A percentile compares a stretch with the other conserved stretches of the same genome.
These are phyloP conservation scores for Ramularia endophylla DNA, from an alignment of 2,329 filamentous ascomycete genomes.

Conservation along the genomic window DNA sequence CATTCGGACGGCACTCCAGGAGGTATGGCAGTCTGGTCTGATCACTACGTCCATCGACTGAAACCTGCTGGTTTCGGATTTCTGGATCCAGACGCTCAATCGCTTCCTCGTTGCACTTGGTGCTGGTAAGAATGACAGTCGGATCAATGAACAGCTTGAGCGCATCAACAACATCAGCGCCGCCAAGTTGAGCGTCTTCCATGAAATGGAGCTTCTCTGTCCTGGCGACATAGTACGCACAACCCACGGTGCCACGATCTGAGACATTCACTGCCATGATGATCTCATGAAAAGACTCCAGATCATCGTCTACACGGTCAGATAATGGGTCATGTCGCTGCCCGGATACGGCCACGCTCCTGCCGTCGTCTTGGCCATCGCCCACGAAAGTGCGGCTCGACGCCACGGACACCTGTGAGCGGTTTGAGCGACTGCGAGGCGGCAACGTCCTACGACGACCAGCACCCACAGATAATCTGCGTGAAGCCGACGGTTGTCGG, in stretches of 20 bases:
- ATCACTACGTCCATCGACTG: slow-evolving; percentile 31
- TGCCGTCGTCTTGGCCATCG: slow-evolving; percentile 2
- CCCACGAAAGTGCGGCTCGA: slow-evolving; percentile 14
- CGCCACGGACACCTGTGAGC: slow-evolving; percentile 9
- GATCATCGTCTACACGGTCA: slow-evolving; percentile 12
- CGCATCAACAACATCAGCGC: slow-evolving; percentile 55
- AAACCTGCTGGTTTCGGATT: slow-evolving; percentile 22
- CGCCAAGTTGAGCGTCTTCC: slow-evolving; percentile 66
- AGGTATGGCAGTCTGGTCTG: slow-evolving; percentile 52
- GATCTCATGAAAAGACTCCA: slow-evolving; percentile 58
- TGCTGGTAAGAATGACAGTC: slow-evolving; percentile 54
- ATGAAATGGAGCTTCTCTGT: slow-evolving; percentile 69
- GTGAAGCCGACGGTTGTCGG: too few species aligned
- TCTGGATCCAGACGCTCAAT: slow-evolving; percentile 42
- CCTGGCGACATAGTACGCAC: slow-evolving; percentile 70
- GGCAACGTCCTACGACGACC: slow-evolving; percentile 6
- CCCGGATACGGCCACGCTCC: slow-evolving; percentile 11
- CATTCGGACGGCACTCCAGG: slow-evolving; percentile 62
- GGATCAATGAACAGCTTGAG: slow-evolving; percentile 58
- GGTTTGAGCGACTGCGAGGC: slow-evolving; percentile 14
- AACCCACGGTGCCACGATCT: slow-evolving; percentile 67
- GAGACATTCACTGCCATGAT: slow-evolving; percentile 76
- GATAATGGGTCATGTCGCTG: slow-evolving; percentile 9
- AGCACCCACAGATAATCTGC: not conserved
- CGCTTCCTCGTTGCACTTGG: slow-evolving; percentile 47